Conservation (phyloP, 2,329 filamentous ascomycete genomes). For the Aspergillus hiratsukae region DNA sequence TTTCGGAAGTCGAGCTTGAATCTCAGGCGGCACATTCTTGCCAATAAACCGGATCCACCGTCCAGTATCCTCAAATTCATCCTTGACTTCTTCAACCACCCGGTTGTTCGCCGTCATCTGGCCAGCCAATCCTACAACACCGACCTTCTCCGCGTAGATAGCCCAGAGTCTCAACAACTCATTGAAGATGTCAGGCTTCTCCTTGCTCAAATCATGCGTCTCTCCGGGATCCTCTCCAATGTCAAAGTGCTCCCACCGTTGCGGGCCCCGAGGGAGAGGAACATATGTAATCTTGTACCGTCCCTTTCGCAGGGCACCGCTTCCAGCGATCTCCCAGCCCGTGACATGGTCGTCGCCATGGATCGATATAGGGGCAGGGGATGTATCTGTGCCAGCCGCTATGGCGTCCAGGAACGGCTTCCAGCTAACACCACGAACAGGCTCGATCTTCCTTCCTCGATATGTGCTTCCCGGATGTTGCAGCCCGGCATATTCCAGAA, state of each 20-base stretch:
- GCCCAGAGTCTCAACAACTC: slow-evolving; percentile 53
- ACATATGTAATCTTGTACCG: slow-evolving; percentile 58
- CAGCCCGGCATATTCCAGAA: slow-evolving; percentile 39
- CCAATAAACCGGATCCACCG: background rate
- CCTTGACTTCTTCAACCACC: background rate
- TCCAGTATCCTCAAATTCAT: background rate
- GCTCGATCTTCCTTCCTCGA: slow-evolving; percentile 47
- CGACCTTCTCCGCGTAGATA: slow-evolving; percentile 55
- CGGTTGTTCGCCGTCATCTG: background rate
- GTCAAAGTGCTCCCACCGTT: slow-evolving; percentile 57
- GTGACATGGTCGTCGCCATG: slow-evolving; percentile 51
- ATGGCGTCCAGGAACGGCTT: slow-evolving; percentile 21
- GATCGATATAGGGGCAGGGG: slow-evolving; percentile 34
- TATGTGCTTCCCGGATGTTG: slow-evolving; percentile 52
- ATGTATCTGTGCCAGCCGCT: slow-evolving; percentile 19
- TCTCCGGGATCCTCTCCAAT: slow-evolving; percentile 51
- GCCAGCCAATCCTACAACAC: slow-evolving; percentile 49
- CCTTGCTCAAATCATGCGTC: slow-evolving; percentile 42
- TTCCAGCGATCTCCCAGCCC: slow-evolving; percentile 55
- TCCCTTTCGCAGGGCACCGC: slow-evolving; percentile 51
- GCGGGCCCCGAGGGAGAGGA: slow-evolving; percentile 51
- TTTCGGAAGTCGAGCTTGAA: background rate
- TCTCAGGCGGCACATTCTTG: background rate
- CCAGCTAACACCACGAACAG: slow-evolving; percentile 50
- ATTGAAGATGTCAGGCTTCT: slow-evolving; percentile 43